phyloP scores from a whole-genome alignment of 805 yeast species.

The Yamadazyma tumulicola region DNA sequence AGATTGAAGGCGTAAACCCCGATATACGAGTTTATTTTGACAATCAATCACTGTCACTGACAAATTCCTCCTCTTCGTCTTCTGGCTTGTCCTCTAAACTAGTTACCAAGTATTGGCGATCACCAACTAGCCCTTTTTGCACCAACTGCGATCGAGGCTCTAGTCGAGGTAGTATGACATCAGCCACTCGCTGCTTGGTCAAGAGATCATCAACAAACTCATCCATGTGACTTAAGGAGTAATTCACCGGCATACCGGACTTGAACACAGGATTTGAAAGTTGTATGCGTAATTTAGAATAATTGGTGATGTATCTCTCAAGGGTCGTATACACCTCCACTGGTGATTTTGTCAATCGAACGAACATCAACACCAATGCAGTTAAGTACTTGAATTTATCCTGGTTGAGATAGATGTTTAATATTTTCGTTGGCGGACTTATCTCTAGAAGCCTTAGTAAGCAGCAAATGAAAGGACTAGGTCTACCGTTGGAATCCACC shows the following conservation, averaged over 20 bases:
- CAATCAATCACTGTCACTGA: constrained; percentile 38
- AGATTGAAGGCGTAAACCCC: too few relatives aligned
- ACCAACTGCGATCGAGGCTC: constrained; percentile 37
- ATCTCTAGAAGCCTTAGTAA: constrained; percentile 74
- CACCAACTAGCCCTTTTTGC: constrained; percentile 38
- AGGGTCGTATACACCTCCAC: constrained; percentile 45
- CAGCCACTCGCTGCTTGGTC: constrained; percentile 59
- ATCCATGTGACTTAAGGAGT: constrained; percentile 56
- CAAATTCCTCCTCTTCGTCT: constrained; percentile 16
- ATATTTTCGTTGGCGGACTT: constrained; percentile 59
- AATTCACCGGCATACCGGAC: constrained; percentile 24
- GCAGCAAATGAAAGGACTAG: constrained; percentile 73
- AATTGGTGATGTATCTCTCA: constrained; percentile 60
- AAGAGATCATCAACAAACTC: constrained; percentile 67
- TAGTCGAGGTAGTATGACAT: constrained; percentile 68
- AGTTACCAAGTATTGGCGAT: constrained; percentile 32
- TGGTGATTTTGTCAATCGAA: constrained; percentile 41
- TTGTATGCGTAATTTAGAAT: constrained; percentile 55
- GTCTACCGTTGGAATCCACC: constrained; percentile 51
- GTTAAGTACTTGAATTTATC: constrained; percentile 69
- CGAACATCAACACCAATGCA: constrained; percentile 65
- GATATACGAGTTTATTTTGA: too few relatives aligned
- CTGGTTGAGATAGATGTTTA: constrained; percentile 54
- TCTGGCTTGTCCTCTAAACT: constrained; percentile 14
- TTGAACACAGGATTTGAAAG: constrained; percentile 24